phyloP scores from a whole-genome alignment of 1,139 yeast species.

The Yamadazyma conglobata region DNA sequence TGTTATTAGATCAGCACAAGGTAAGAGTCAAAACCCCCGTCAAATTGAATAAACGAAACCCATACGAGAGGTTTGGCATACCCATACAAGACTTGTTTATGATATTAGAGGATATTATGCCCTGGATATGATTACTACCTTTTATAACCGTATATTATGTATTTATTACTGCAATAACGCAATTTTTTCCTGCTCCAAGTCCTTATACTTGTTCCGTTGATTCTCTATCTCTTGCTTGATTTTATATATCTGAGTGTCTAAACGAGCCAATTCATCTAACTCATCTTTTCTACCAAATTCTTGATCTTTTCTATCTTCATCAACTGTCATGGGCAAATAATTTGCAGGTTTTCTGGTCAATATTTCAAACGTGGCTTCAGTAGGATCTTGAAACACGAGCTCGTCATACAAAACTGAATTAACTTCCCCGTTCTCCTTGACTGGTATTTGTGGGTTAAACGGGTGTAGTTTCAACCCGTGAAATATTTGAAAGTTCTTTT shows the following conservation, averaged over 20 bases:
- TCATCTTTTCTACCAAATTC: constrained; percentile 52
- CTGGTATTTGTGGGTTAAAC: constrained; percentile 51
- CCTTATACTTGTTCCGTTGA: constrained; percentile 48
- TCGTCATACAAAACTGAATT: constrained; percentile 84
- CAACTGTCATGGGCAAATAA: constrained; percentile 59
- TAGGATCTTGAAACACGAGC: constrained; percentile 92
- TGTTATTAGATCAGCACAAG: too few species aligned
- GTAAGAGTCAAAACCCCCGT: constrained; percentile 25
- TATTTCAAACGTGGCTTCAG: constrained; percentile 78
- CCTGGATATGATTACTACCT: constrained; percentile 1
- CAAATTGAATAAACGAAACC: constrained; percentile 12
- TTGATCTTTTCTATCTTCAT: constrained; percentile 40
- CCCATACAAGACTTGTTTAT: constrained; percentile 15
- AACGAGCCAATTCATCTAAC: constrained; percentile 71
- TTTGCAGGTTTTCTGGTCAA: constrained; percentile 77
- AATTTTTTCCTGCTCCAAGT: constrained; percentile 46
- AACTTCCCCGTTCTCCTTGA: constrained; percentile 42
- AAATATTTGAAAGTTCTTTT: constrained; percentile 80
- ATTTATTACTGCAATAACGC: constrained; percentile 33
- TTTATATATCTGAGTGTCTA: constrained; percentile 61
- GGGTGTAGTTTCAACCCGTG: constrained; percentile 94
- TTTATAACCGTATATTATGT: not conserved
- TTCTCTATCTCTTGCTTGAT: constrained; percentile 57
- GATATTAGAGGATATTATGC: constrained; percentile 20
- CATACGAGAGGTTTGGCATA: constrained; percentile 15